Evolutionary conservation across 2,329 filamentous ascomycete genomes (phyloP).

Genomic region (Neopestalotiopsis rosae): DNA sequence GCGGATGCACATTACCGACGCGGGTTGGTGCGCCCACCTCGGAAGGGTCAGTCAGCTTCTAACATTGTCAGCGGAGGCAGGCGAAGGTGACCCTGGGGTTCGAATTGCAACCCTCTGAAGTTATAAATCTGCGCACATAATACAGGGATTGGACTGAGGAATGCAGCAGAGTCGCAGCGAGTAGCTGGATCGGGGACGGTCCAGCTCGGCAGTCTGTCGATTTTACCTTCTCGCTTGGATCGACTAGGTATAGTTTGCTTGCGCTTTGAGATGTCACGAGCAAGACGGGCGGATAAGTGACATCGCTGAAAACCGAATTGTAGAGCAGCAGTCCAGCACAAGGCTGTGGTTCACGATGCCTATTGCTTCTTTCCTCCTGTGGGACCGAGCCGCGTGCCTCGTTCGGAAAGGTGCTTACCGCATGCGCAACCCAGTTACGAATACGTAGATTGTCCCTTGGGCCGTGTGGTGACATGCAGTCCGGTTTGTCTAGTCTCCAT

Average conservation of each 20-base stretch:
- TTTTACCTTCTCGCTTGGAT: background rate
- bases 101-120: background rate
- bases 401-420: background rate
- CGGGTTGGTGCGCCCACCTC: conserved; percentile 9
- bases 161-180: background rate
- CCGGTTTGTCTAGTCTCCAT: background rate
- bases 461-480: too few species aligned
- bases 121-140: background rate
- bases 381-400: background rate
- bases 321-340: background rate
- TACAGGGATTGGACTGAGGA: background rate
- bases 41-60: conserved; percentile 2
- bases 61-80: background rate
- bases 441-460: background rate
- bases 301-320: background rate
- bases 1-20: conserved; percentile 3
- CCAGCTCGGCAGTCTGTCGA: background rate
- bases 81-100: background rate
- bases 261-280: background rate
- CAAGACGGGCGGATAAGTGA: background rate
- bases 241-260: background rate
- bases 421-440: background rate
- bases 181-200: background rate
- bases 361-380: background rate
- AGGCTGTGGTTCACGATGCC: background rate